These are phyloP conservation scores for Obelidium mucronatum DNA, from an alignment of 192 early-diverging fungal genomes.

Conservation along the genomic window DNA sequence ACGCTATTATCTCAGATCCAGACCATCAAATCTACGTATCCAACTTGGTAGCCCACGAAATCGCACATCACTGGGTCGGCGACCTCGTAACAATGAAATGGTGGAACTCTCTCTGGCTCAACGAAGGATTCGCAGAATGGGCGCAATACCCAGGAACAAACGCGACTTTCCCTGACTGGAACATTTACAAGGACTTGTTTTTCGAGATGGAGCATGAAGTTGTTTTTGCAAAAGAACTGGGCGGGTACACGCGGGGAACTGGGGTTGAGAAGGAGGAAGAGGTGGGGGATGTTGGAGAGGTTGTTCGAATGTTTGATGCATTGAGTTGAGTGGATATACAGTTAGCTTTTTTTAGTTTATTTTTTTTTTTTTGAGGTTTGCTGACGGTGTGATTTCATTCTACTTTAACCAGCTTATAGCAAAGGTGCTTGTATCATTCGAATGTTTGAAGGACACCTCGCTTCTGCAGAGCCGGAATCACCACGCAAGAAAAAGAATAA, in stretches of 20 bases:
- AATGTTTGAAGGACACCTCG: constrained; percentile 34
- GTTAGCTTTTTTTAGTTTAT: background rate
- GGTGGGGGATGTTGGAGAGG: background rate
- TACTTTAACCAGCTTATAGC: constrained; percentile 34
- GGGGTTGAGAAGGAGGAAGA: background rate
- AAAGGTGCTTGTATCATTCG: constrained; percentile 42
- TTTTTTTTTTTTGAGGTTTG: too few species aligned
- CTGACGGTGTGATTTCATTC: constrained; percentile 1
- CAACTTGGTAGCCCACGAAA: constrained; percentile 46
- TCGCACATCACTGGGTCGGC: constrained; percentile 54
- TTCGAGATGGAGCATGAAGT: constrained; percentile 32
- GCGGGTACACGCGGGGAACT: constrained; percentile 15
- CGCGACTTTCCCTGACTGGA: constrained; percentile 31
- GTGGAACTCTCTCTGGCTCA: constrained; percentile 55
- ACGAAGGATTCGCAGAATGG: constrained; percentile 55
- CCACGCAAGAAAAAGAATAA: background rate
- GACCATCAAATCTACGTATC: constrained; percentile 37
- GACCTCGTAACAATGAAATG: constrained; percentile 52
- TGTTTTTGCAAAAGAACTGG: constrained; percentile 13
- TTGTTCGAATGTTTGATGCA: constrained; percentile 37
- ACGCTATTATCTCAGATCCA: background rate
- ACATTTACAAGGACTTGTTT: constrained; percentile 31
- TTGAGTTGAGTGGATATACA: constrained; percentile 27
- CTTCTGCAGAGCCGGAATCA: constrained; percentile 10
- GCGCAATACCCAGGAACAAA: constrained; percentile 35